These are phyloP conservation scores for Termitomyces sp. DNA, from an alignment of 1,284 basidiomycete species.

Conservation along the genomic window DNA sequence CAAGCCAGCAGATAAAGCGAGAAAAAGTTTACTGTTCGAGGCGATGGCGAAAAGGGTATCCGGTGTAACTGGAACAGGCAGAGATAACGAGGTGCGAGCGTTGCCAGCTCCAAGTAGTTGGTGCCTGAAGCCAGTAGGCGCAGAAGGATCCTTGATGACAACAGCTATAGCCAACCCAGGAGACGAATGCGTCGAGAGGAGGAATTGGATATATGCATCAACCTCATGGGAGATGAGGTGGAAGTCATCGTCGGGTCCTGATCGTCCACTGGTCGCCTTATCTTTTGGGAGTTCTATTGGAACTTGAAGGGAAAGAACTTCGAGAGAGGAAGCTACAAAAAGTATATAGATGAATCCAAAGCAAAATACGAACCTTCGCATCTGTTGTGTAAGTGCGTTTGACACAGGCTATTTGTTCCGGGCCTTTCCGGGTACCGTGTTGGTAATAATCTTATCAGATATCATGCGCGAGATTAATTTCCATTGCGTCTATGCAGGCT, in stretches of 20 bases:
- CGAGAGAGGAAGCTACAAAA: neutral
- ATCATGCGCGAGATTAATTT: too few relatives aligned
- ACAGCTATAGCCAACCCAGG: constrained; percentile 34
- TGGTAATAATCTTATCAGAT: too few relatives aligned
- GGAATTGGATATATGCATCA: constrained; percentile 6
- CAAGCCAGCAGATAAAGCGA: constrained; percentile 33
- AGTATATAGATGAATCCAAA: neutral
- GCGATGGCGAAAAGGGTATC: constrained; percentile 39
- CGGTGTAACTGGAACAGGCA: constrained; percentile 27
- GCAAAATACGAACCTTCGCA: neutral
- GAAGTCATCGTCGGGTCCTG: neutral
- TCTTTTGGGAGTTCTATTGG: neutral
- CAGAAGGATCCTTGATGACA: constrained; percentile 27
- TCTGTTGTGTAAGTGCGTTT: neutral
- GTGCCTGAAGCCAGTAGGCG: constrained; percentile 27
- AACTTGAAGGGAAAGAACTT: neutral
- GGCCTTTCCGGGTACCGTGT: too few relatives aligned
- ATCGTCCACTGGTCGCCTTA: too few relatives aligned
- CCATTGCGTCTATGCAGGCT: neutral
- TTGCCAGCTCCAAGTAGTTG: constrained; percentile 34
- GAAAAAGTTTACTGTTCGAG: constrained; percentile 39
- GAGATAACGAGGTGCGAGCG: constrained; percentile 23
- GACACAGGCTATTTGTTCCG: neutral
- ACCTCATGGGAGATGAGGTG: constrained; percentile 5
- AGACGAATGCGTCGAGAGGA: constrained; percentile 31